Evolutionary conservation across 306 rosid genomes (phyloP).

Genomic region (Glycine latifolia): DNA sequence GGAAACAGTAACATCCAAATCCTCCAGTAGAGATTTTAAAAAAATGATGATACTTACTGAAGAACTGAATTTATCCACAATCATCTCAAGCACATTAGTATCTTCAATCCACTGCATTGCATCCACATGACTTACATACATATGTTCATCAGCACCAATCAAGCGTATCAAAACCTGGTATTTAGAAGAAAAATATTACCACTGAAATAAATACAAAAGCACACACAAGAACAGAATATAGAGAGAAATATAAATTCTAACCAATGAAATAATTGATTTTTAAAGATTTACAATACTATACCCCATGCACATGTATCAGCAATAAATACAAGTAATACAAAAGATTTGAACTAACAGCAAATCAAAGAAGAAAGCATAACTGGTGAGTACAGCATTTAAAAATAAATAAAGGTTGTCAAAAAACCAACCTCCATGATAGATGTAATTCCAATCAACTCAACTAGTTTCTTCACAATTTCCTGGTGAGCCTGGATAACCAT

Average conservation of each 20-base stretch:
- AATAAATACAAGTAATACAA: conserved; percentile 1
- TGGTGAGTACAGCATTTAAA: conserved; percentile 2
- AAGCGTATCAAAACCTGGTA: conserved; percentile 90
- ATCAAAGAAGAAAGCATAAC: conserved; percentile 15
- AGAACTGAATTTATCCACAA: conserved; percentile 92
- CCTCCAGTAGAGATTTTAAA: background rate
- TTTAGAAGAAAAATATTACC: conserved; percentile 33
- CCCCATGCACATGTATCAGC: background rate
- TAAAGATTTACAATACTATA: background rate
- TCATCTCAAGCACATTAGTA: conserved; percentile 92
- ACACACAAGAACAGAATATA: conserved; percentile 9
- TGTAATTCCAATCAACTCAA: conserved; percentile 96
- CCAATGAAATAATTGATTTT: background rate
- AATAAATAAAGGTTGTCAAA: conserved; percentile 19
- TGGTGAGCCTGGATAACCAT: conserved; percentile 74
- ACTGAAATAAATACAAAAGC: conserved; percentile 8
- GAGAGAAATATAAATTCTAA: background rate
- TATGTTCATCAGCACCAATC: conserved; percentile 97
- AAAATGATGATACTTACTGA: conserved; percentile 68
- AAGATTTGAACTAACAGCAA: conserved; percentile 35
- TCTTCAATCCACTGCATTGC: conserved; percentile 96
- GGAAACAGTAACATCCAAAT: conserved; percentile 15
- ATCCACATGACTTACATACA: conserved; percentile 80
- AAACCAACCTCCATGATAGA: conserved; percentile 97
- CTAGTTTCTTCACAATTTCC: conserved; percentile 84